Evolutionary conservation across 2,329 filamentous ascomycete genomes (phyloP), one percentile per base, ranked within the genome.

Genomic region (Alternaria triticimaculans): DNA sequence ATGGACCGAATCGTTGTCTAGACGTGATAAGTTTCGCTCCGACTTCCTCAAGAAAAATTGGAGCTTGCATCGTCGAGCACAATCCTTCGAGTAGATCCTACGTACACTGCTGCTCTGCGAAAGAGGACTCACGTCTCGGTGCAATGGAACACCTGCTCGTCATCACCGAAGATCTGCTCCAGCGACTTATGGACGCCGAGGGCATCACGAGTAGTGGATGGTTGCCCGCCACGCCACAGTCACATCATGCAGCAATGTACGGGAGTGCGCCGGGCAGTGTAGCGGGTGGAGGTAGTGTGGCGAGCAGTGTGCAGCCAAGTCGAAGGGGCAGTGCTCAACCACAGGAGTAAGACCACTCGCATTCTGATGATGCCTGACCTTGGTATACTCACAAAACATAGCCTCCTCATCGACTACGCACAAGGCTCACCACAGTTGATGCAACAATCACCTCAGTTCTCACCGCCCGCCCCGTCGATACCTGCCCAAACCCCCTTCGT

Each of bases 41-140:
- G 54, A 74, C 72, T 65, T 77, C 74, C 41, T 74, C 73, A 63
- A 72, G 71, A 68, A 76, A 72, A 69, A 76, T 76, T 63, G 74
- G 67, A 56, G 77, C 76, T 65, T 76, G 75, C 62, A 77, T 79
- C 65, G 74, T 80, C 64, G 77, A 80, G 65, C 77, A 80, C 71
- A 76, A 75, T 68, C 73, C 72, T 45, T 72, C 65, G 55, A 76
- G 73, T 70, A 76, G 72, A 58, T 77, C 76, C 9, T 80, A 72
- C 60, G 67, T 79, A 8, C 77, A 80, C 62, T 79, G 76, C 60
- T 68, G 67, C 37, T 77, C 74, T 20, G 75, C 77, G 6, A 76
- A 76, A 21, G 77, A 80, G 57, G 60, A 69, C 37, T 72, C 75
- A 0, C 71, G 77, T 6, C 63, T 76, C 12, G 74, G 72, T 44